Base-by-base conservation (phyloP, 1,139 yeast species). In the Suhomyces yuchorum region DNA sequence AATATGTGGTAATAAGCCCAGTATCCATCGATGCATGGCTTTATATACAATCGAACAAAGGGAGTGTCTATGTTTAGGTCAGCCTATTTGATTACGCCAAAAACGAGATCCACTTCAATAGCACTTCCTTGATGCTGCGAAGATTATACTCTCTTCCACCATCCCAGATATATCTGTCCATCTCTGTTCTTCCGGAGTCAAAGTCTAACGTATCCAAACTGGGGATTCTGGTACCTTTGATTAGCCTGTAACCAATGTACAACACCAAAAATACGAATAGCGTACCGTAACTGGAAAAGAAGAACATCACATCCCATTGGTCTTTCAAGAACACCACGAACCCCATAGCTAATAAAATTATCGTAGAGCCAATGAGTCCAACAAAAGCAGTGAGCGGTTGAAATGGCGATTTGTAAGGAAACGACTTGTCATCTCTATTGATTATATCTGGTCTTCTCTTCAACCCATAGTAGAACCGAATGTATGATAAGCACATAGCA, bases 121-220 rank as follows among this genome's bases (percentile, higher is more conserved):
- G 50, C n/a, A 73, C 65, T 30, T 73, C 78, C 48, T 69, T 71
- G 36, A 70, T 40, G 48, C 65, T 71, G 43, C 65, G 59, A 22
- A 62, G 61, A 51, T 74, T 72, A 52, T 73, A 74, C 42, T 73
- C 78, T 50, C 70, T 63, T 19, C 84, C 86, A 42, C 85, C 88
- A 56, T 83, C 87, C 89, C 89, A 84, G 36, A 83, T 80, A 53
- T 78, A 80, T 43, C 85, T 65, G 60, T 84, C 90, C 67, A 82
- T 79, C 58, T 87, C 95, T 43, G 91, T 77, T 58, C 96, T 75
- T 1, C 95, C 96, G 0, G 88, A 78, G 60, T 87, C 96, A 55
- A 86, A 74, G 62, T 89, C 96, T 49, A 89, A 65, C 22, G 84
- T 81, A 51, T 84, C 88, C 43, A 87, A 67, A 47, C 87, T 78